Conservation (phyloP, 2,329 filamentous ascomycete species). For the Alternaria ethzedia region DNA sequence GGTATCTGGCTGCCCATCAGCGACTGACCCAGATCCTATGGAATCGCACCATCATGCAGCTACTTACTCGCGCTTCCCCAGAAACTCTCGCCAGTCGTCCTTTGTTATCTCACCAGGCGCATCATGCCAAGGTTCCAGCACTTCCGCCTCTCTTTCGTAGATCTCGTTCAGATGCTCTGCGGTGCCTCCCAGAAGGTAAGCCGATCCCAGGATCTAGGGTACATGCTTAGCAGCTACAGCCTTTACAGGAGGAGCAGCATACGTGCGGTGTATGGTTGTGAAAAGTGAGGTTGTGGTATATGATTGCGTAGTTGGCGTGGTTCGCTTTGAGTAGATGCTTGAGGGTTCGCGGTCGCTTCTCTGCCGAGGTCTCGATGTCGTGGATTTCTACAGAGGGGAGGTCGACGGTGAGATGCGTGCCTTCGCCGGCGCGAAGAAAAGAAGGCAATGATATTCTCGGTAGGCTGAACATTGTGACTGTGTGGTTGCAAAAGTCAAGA, state of each 20-base stretch:
- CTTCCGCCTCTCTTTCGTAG: conserved; percentile 77
- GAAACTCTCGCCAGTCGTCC: conserved; percentile 84
- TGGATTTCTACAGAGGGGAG: conserved; percentile 75
- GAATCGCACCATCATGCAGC: neutral
- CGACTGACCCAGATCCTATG: neutral
- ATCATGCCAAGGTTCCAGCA: conserved; percentile 79
- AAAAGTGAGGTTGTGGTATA: conserved; percentile 76
- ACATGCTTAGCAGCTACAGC: conserved; percentile 39
- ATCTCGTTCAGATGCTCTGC: conserved; percentile 75
- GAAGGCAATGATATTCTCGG: conserved; percentile 29
- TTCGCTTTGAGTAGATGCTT: conserved; percentile 93
- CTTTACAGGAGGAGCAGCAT: conserved; percentile 37
- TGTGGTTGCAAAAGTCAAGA: conserved; percentile 10
- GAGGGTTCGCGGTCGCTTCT: conserved; percentile 80
- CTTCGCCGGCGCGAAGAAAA: conserved; percentile 23
- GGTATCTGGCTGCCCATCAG: conserved; percentile 62
- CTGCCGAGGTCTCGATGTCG: conserved; percentile 78
- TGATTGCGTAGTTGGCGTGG: conserved; percentile 85
- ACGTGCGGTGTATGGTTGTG: conserved; percentile 85
- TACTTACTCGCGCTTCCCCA: conserved; percentile 72
- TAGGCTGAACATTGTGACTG: conserved; percentile 30
- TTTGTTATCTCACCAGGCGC: conserved; percentile 83
- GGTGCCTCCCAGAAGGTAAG: conserved; percentile 82
- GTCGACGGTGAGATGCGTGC: conserved; percentile 46
- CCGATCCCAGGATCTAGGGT: conserved; percentile 73